Conservation (phyloP, 139 green algal genomes). For the Edaphochlamys debaryana region DNA sequence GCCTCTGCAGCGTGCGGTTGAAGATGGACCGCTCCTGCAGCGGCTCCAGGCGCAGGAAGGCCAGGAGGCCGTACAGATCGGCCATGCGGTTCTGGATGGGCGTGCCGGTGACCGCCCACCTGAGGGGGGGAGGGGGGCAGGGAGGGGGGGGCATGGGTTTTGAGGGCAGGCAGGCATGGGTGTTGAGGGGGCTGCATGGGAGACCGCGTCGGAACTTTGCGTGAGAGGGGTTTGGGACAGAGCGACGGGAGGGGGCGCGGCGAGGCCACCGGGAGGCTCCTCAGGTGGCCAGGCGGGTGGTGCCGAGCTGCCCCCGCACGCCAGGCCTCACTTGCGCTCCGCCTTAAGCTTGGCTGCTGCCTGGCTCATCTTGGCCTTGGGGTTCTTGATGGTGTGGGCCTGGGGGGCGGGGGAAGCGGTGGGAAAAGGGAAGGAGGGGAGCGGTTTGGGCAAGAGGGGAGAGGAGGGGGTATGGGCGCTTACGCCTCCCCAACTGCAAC, state of each 20-base stretch:
- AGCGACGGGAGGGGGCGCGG: too few species aligned
- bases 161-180: too few species aligned
- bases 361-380: constrained; percentile 44
- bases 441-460: neutral
- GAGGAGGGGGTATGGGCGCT: too few species aligned
- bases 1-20: constrained; percentile 63
- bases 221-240: too few species aligned
- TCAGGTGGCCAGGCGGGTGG: neutral
- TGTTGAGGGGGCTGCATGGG: too few species aligned
- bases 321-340: constrained; percentile 7
- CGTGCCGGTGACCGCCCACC: constrained; percentile 72
- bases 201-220: too few species aligned
- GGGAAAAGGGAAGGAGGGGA: neutral
- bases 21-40: constrained; percentile 57
- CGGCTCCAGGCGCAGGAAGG: constrained; percentile 52
- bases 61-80: constrained; percentile 68
- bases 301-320: too few species aligned
- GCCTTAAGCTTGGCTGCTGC: constrained; percentile 50
- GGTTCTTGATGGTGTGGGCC: constrained; percentile 73
- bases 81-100: constrained; percentile 67
- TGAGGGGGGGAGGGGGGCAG: too few species aligned
- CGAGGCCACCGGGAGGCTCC: too few species aligned
- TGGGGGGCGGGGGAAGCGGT: constrained; percentile 5
- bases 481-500: too few species aligned
- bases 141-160: too few species aligned